These are phyloP conservation scores for Tricholoma terreum DNA, from an alignment of 768 basidiomycete genomes.

Conservation along the genomic window DNA sequence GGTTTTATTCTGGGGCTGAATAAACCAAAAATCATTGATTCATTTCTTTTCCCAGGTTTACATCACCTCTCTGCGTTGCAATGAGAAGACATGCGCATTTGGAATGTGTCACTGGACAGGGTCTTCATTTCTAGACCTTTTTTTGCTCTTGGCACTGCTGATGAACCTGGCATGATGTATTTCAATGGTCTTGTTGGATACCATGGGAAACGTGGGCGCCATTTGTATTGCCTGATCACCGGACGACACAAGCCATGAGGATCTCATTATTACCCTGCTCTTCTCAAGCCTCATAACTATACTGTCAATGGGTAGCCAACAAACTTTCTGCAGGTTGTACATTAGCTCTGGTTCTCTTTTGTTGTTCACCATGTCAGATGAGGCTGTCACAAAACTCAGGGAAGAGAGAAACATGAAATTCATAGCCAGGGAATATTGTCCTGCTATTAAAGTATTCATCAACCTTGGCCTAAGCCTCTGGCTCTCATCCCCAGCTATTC, in stretches of 20 bases:
- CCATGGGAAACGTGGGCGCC: background rate
- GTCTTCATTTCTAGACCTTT: conserved; percentile 13
- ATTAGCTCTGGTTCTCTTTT: too few species aligned
- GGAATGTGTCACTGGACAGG: conserved; percentile 21
- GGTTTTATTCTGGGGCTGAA: conserved; percentile 15
- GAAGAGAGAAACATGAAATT: too few species aligned
- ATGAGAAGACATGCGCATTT: conserved; percentile 22
- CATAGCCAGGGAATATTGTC: too few species aligned
- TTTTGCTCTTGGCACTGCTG: background rate
- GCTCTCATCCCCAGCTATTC: too few species aligned
- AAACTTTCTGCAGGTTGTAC: too few species aligned
- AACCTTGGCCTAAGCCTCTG: too few species aligned
- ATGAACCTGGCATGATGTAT: background rate
- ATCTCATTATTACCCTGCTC: conserved; percentile 1
- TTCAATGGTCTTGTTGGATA: background rate
- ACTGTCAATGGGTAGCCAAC: background rate
- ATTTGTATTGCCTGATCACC: background rate
- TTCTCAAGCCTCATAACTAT: background rate
- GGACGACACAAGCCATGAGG: background rate
- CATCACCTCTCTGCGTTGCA: conserved; percentile 24
- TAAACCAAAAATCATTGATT: conserved; percentile 8
- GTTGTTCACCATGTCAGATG: too few species aligned
- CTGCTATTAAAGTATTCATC: too few species aligned
- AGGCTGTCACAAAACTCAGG: too few species aligned
- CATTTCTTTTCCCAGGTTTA: conserved; percentile 18